These are phyloP conservation scores for Paspalum notatum DNA, from an alignment of 176 grass and related monocot species.

Conservation along the genomic window DNA sequence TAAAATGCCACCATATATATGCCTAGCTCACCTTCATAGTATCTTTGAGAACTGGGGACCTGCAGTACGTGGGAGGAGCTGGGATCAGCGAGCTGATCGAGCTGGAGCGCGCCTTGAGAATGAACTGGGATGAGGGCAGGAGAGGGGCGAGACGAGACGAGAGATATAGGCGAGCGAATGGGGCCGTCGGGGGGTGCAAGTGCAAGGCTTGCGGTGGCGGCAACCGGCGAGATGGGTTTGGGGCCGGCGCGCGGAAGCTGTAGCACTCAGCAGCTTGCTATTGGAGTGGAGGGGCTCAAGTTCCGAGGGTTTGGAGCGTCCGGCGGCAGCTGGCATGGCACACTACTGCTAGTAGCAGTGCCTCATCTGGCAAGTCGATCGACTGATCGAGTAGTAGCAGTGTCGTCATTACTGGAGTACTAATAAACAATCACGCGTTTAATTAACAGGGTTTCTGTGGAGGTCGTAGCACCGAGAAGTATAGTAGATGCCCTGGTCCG, in stretches of 20 bases:
- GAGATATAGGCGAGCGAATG: neutral
- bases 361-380: conserved; percentile 48
- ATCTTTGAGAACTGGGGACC: conserved; percentile 22
- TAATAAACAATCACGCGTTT: too few species aligned
- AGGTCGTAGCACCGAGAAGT: too few species aligned
- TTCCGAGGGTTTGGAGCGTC: conserved; percentile 44
- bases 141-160: too few species aligned
- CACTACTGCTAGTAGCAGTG: neutral
- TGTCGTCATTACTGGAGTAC: too few species aligned
- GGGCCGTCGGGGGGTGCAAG: too few species aligned
- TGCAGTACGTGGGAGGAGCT: neutral
- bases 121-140: too few species aligned
- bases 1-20: too few species aligned
- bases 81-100: too few species aligned
- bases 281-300: conserved; percentile 39
- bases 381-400: too few species aligned
- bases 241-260: too few species aligned
- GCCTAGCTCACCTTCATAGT: conserved; percentile 42
- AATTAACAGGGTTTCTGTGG: too few species aligned
- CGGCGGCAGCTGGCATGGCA: conserved; percentile 21
- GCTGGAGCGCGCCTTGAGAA: neutral
- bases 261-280: neutral
- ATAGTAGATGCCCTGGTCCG: too few species aligned
- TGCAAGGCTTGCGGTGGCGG: conserved; percentile 14
- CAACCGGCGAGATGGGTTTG: neutral